phyloP scores from a whole-genome alignment of 2,329 filamentous ascomycete species.

The Monosporascus sp. region DNA sequence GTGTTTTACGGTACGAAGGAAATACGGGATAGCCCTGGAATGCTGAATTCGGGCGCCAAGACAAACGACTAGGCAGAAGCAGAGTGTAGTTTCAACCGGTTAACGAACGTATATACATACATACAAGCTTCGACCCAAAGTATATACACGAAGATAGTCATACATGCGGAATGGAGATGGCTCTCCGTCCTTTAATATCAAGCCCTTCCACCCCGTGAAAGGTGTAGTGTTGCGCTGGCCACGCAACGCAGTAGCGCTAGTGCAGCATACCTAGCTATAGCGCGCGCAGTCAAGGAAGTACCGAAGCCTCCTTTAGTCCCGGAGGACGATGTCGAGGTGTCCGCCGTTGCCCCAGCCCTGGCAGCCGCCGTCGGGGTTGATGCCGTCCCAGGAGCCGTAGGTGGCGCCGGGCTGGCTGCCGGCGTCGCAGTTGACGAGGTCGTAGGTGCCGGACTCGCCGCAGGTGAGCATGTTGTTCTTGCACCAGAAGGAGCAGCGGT shows the following conservation, averaged over 20 bases:
- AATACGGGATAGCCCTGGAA: no score
- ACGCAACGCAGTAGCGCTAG: no score
- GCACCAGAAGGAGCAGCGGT: conserved; percentile 38
- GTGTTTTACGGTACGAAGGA: no score
- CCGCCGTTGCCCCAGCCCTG: conserved; percentile 23
- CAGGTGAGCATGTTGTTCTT: conserved; percentile 26
- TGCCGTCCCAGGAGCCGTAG: conserved; percentile 11
- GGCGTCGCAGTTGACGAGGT: conserved; percentile 29
- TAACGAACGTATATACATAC: not conserved
- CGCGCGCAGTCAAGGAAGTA: no score
- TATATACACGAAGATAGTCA: not conserved
- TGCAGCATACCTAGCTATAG: no score
- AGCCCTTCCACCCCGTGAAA: no score
- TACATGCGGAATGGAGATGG: not conserved
- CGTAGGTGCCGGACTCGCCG: conserved; percentile 28
- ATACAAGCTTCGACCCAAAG: not conserved
- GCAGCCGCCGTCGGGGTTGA: conserved; percentile 25
- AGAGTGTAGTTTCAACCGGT: no score
- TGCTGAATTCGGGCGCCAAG: no score
- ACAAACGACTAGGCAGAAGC: no score
- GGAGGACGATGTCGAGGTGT: not conserved
- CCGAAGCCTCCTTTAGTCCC: not conserved
- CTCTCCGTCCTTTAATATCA: no score
- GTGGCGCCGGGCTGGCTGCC: conserved; percentile 20
- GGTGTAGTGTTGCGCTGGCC: no score